Percentiles rank a stretch among this genome's conserved stretches.
These are phyloP conservation scores for Fusarium albidum DNA, from an alignment of 2,329 filamentous ascomycete species.

Conservation along the genomic window DNA sequence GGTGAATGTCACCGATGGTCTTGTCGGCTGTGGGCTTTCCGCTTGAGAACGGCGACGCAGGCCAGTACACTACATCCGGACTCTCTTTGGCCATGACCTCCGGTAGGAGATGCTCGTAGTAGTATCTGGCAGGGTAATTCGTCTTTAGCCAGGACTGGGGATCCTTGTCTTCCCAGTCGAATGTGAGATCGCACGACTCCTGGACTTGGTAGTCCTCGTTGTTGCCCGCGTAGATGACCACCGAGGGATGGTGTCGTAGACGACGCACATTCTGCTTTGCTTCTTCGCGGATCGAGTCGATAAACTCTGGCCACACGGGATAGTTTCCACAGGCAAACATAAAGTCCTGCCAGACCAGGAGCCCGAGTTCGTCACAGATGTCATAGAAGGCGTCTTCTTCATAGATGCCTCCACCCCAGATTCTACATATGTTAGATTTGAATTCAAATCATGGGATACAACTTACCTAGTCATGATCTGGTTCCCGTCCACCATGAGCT, in stretches of 20 bases:
- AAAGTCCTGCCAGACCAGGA: constrained; percentile 78
- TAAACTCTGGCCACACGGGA: constrained; percentile 66
- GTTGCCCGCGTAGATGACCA: constrained; percentile 82
- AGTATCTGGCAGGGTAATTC: constrained; percentile 79
- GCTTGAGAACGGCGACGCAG: constrained; percentile 71
- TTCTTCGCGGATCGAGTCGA: constrained; percentile 66
- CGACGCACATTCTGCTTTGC: constrained; percentile 69
- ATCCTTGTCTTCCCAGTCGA: constrained; percentile 75
- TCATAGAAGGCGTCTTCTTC: constrained; percentile 74
- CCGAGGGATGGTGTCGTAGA: constrained; percentile 67
- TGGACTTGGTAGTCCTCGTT: constrained; percentile 83
- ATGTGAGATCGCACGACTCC: constrained; percentile 72
- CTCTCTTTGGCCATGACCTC: constrained; percentile 1
- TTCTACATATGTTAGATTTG: constrained; percentile 1
- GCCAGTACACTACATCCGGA: constrained; percentile 59
- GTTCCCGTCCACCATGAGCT: constrained; percentile 66
- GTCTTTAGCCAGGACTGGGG: constrained; percentile 74
- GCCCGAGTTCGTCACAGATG: constrained; percentile 71
- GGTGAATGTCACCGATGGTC: constrained; percentile 81
- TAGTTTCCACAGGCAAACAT: constrained; percentile 75
- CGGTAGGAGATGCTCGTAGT: constrained; percentile 79
- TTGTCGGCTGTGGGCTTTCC: constrained; percentile 64
- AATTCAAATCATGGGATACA: background rate
- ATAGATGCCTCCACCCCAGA: constrained; percentile 53
- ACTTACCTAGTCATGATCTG: constrained; percentile 36